Base-by-base conservation (phyloP, 257 asterid genomes). In the Linderniella brevidens region DNA sequence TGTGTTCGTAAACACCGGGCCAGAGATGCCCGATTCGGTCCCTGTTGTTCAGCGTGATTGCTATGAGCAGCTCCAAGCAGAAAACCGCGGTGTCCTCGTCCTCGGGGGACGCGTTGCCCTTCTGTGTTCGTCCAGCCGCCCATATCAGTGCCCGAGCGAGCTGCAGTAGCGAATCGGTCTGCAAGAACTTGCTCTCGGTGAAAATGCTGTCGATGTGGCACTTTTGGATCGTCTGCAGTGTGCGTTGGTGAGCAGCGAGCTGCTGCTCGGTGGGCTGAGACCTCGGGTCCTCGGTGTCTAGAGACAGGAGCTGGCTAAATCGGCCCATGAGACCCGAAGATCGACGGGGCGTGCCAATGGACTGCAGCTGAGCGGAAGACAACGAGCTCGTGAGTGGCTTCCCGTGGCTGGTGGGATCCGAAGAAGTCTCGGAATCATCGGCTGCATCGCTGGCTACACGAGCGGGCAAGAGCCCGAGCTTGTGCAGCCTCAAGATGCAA, bases 371-470 rank as follows among this genome's bases (percentile, higher is more conserved):
- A 54, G 85, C 75, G 18, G 94, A 70, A 65, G 94, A 73, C 19
- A 79, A 56, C 3, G 92, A 75, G 71, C 72, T 86, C 32, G 79
- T 59, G 45, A 75, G 77, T 47, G 87, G 82, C 77, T 86, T 86
- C 50, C 93, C 94, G 15, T 79, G 90, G 65, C 79, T n/a, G n/a
- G n/a, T 79, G 51, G 93, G 78, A 49, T 83, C 93, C 47, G 88
- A 69, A n/a, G 83, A 70, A 68, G 73, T 58, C 57, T 83, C 93
- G 15, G 92, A 75, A 47, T 87, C 95, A 45, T 83, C 95, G 39
- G 92, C 88, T 46, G 95, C 97, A 68, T 87, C 97, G 59, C 93
- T 83, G 58, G 97, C 93, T 40, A 87, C 95, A 36, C 95, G 88
- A 59, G 97, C 97, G 41, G 97, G 95, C 44, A 87, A 84, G 58